These are phyloP conservation scores for Phoenix dactylifera DNA, from an alignment of 176 grass and related monocot species.

Conservation along the genomic window DNA sequence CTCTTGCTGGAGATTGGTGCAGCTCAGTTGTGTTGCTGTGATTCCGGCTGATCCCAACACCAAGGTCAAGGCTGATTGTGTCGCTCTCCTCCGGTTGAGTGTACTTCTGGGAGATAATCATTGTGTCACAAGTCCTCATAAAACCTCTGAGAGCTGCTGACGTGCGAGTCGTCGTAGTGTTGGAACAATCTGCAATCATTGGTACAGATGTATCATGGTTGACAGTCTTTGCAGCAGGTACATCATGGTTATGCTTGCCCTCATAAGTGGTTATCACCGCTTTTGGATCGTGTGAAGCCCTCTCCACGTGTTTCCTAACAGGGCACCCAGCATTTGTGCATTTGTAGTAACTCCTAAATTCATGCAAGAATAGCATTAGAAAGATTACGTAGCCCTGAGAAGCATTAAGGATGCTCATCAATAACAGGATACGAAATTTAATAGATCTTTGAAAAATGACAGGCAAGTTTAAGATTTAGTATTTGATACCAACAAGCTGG, in stretches of 20 bases:
- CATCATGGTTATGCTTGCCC: slow-evolving; percentile 99
- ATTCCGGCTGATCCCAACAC: slow-evolving; percentile 81
- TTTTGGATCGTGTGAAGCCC: slow-evolving; percentile 97
- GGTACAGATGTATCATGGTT: slow-evolving; percentile 39
- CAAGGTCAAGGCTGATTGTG: slow-evolving; percentile 80
- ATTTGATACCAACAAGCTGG: too few species aligned
- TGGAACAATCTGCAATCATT: slow-evolving; percentile 25
- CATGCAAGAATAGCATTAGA: not conserved
- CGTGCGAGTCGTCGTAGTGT: slow-evolving; percentile 34
- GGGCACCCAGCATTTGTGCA: slow-evolving; percentile 87
- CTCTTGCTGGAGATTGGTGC: slow-evolving; percentile 23
- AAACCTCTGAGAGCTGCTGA: slow-evolving; percentile 39
- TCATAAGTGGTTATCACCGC: slow-evolving; percentile 98
- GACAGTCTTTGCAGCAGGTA: slow-evolving; percentile 72
- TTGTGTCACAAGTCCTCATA: slow-evolving; percentile 52
- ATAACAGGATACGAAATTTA: too few species aligned
- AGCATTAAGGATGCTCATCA: too few species aligned
- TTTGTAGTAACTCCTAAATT: slow-evolving; percentile 95
- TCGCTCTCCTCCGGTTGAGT: slow-evolving; percentile 40
- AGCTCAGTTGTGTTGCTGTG: slow-evolving; percentile 38
- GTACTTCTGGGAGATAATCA: slow-evolving; percentile 42
- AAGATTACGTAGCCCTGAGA: too few species aligned
- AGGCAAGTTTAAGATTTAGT: too few species aligned
- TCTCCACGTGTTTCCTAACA: slow-evolving; percentile 97
- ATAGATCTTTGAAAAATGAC: too few species aligned